These are phyloP conservation scores for Coniochaeta pulveracea DNA, from an alignment of 2,329 filamentous ascomycete genomes.

Conservation along the genomic window DNA sequence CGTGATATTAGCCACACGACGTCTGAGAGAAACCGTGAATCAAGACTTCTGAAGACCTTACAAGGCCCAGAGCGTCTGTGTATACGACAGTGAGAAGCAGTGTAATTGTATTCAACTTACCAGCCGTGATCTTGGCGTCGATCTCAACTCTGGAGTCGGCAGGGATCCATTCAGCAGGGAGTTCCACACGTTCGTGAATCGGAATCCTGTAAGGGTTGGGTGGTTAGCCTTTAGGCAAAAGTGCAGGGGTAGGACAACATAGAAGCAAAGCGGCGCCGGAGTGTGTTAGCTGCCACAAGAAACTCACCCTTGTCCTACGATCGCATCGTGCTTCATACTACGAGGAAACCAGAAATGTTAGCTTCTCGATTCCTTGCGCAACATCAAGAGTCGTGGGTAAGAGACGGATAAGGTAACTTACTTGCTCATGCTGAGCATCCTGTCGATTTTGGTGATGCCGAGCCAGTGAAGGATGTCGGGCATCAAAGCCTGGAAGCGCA, in stretches of 20 bases:
- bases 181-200: conserved; percentile 80
- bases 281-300: background rate
- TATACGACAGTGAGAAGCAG: background rate
- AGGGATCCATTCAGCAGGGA: conserved; percentile 89
- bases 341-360: conserved; percentile 10
- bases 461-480: conserved; percentile 97
- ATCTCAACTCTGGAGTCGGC: conserved; percentile 96
- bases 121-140: conserved; percentile 94
- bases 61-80: background rate
- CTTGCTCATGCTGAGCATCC: conserved; percentile 99
- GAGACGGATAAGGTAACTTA: conserved; percentile 38
- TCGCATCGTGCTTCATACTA: conserved; percentile 85
- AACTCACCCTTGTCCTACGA: conserved; percentile 65
- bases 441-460: conserved; percentile 95
- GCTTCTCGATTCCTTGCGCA: too few species aligned
- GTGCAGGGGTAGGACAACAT: background rate
- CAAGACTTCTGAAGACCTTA: too few species aligned
- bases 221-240: background rate
- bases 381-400: too few species aligned
- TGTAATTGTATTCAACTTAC: conserved; percentile 32
- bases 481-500: conserved; percentile 98
- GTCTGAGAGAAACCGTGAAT: too few species aligned
- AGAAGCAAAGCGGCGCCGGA: background rate
- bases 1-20: too few species aligned
- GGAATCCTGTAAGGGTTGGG: conserved; percentile 46